Conservation (phyloP, 352 stramenopile genomes). For the Globisporangium okanoganense region DNA sequence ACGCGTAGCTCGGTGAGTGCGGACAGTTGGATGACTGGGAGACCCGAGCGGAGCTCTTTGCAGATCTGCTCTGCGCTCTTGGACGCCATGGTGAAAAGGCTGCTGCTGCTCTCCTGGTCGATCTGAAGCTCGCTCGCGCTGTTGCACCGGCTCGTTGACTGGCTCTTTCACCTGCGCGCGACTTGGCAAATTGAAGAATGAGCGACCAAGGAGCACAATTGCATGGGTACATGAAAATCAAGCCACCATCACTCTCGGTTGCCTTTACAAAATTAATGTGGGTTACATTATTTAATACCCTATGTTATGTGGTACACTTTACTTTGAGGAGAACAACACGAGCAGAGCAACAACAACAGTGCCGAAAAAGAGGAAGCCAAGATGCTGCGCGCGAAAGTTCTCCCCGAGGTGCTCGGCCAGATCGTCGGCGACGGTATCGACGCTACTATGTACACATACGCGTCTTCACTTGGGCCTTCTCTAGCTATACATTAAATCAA, state of each 20-base stretch:
- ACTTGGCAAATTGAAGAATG: background rate
- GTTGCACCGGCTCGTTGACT: background rate
- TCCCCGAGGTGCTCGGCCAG: conserved; percentile 75
- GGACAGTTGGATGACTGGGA: background rate
- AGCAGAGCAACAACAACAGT: background rate
- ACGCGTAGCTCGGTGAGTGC: background rate
- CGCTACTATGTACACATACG: conserved; percentile 49
- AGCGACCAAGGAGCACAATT: background rate
- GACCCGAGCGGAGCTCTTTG: background rate
- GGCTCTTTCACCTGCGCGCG: background rate
- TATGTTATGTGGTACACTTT: background rate
- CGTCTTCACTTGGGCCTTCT: background rate
- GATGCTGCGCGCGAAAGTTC: conserved; percentile 77
- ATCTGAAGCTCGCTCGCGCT: background rate
- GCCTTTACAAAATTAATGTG: background rate
- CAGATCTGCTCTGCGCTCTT: background rate
- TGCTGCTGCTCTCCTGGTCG: background rate
- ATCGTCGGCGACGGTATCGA: conserved; percentile 73
- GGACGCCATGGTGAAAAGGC: background rate
- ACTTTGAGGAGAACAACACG: background rate
- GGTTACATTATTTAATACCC: background rate
- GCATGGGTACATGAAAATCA: background rate
- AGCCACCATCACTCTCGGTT: background rate
- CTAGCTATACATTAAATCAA: background rate
- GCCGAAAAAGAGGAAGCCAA: conserved; percentile 4